A percentile compares a stretch with the other conserved stretches of the same genome.
Evolutionary conservation across 345 rosid genomes (phyloP).

Genomic region (Psidium guajava): DNA sequence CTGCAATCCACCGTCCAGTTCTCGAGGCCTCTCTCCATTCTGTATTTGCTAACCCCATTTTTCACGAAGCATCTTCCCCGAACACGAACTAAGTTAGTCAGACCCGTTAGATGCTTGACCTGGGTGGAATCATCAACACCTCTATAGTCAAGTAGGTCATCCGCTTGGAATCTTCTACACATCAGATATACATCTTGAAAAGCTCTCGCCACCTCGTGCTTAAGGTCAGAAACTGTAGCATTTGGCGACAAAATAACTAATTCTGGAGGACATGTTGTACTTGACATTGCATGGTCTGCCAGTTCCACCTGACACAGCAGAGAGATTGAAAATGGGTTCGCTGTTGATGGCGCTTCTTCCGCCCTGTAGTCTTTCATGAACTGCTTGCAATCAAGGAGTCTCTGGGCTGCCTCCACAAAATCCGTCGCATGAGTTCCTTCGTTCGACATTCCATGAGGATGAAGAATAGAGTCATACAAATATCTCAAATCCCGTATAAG

Average conservation of each 20-base stretch:
- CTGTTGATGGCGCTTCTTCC: constrained; percentile 1
- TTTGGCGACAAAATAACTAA: constrained; percentile 18
- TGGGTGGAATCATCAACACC: constrained; percentile 57
- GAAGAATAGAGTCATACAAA: constrained; percentile 31
- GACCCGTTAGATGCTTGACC: constrained; percentile 30
- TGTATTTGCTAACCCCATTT: constrained; percentile 20
- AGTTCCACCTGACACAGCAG: constrained; percentile 38
- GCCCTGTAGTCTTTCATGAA: constrained; percentile 42
- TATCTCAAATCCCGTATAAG: constrained; percentile 35
- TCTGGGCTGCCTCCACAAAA: constrained; percentile 28
- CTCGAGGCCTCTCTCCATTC: constrained; percentile 60
- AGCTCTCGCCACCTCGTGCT: constrained; percentile 34
- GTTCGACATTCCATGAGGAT: constrained; percentile 23
- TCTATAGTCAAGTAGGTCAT: constrained; percentile 40
- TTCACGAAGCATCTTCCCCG: constrained; percentile 39
- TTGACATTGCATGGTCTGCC: constrained; percentile 18
- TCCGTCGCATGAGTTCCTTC: constrained; percentile 15
- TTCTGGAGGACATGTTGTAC: constrained; percentile 21
- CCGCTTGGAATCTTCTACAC: constrained; percentile 42
- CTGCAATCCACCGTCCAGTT: constrained; percentile 59
- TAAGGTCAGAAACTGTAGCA: constrained; percentile 47
- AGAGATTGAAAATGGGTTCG: constrained; percentile 6
- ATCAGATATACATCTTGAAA: constrained; percentile 54
- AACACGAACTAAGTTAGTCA: constrained; percentile 18
- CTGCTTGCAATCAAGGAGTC: constrained; percentile 71